Evolutionary conservation across 129 eudicot genomes (phyloP).

Genomic region (Ambrosia artemisiifolia): DNA sequence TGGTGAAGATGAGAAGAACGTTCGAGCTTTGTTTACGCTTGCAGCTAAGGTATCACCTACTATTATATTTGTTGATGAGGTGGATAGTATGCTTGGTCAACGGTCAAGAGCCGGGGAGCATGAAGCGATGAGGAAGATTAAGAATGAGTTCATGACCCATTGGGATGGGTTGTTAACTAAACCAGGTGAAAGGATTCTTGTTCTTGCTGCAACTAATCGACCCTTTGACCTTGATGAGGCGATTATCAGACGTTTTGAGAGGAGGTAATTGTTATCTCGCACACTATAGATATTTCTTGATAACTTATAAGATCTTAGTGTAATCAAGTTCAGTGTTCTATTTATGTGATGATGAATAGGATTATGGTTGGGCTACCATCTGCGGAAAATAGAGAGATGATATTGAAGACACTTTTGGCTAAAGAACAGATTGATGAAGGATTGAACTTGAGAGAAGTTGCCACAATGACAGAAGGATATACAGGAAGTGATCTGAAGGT

Average conservation of each 20-base stretch:
- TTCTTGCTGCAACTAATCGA: slow-evolving; percentile 97
- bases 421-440: slow-evolving; percentile 63
- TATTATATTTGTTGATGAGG: slow-evolving; percentile 92
- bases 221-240: slow-evolving; percentile 99
- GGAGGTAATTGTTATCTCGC: slow-evolving; percentile 49
- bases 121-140: slow-evolving; percentile 95
- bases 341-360: slow-evolving; percentile 39
- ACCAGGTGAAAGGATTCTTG: slow-evolving; percentile 79
- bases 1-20: slow-evolving; percentile 97
- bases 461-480: slow-evolving; percentile 85
- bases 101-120: slow-evolving; percentile 89
- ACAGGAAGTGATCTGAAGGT: slow-evolving; percentile 97
- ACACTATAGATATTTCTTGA: not conserved
- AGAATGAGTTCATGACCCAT: slow-evolving; percentile 85
- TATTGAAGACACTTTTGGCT: slow-evolving; percentile 64
- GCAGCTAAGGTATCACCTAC: slow-evolving; percentile 95
- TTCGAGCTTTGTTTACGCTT: slow-evolving; percentile 80
- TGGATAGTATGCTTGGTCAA: slow-evolving; percentile 97
- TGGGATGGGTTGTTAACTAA: slow-evolving; percentile 85
- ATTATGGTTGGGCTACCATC: slow-evolving; percentile 97
- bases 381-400: slow-evolving; percentile 68
- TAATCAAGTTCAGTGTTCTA: not conserved
- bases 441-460: slow-evolving; percentile 62
- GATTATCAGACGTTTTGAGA: slow-evolving; percentile 88
- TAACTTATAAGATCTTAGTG: not conserved